Percentiles rank a stretch among this genome's conserved stretches.
Evolutionary conservation across 176 grass and related monocot genomes (phyloP).

Genomic region (Elaeis guineensis): DNA sequence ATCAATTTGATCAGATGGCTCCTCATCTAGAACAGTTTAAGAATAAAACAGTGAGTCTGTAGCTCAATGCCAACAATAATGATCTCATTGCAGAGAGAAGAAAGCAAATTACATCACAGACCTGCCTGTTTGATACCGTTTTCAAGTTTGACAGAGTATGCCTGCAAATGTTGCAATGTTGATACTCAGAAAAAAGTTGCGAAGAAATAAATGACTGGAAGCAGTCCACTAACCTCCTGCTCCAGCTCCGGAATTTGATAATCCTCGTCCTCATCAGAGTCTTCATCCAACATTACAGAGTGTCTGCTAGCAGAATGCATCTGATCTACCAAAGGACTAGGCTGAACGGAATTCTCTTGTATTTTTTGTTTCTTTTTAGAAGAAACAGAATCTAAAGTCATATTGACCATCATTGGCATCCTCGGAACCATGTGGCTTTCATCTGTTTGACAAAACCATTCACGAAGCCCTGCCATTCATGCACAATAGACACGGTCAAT

Average conservation of each 20-base stretch:
- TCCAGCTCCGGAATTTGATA: slow-evolving; percentile 42
- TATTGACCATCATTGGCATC: slow-evolving; percentile 73
- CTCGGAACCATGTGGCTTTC: slow-evolving; percentile 61
- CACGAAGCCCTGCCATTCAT: slow-evolving; percentile 53
- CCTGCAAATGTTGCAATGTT: slow-evolving; percentile 37
- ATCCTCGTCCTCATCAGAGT: slow-evolving; percentile 94
- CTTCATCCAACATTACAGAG: slow-evolving; percentile 55
- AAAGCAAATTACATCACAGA: slow-evolving; percentile 25
- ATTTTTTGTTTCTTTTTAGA: slow-evolving; percentile 57
- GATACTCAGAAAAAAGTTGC: slow-evolving; percentile 18
- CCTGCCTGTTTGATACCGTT: slow-evolving; percentile 33
- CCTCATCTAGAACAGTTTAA: slow-evolving; percentile 46
- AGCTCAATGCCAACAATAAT: background rate
- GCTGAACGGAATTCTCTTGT: slow-evolving; percentile 39
- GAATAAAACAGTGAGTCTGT: background rate
- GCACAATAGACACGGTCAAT: no score
- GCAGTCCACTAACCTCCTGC: slow-evolving; percentile 43
- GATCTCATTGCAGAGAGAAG: slow-evolving; percentile 14
- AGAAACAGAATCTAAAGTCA: slow-evolving; percentile 38
- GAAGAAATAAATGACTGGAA: slow-evolving; percentile 1
- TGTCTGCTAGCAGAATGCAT: slow-evolving; percentile 22
- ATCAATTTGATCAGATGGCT: slow-evolving; percentile 55
- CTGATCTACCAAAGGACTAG: slow-evolving; percentile 29
- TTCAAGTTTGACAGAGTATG: slow-evolving; percentile 29
- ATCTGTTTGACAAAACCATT: slow-evolving; percentile 96